A percentile compares a stretch with the other conserved stretches of the same genome.
Evolutionary conservation across 2,329 filamentous ascomycete genomes (phyloP).

Genomic region (Phialemoniopsis sp.): DNA sequence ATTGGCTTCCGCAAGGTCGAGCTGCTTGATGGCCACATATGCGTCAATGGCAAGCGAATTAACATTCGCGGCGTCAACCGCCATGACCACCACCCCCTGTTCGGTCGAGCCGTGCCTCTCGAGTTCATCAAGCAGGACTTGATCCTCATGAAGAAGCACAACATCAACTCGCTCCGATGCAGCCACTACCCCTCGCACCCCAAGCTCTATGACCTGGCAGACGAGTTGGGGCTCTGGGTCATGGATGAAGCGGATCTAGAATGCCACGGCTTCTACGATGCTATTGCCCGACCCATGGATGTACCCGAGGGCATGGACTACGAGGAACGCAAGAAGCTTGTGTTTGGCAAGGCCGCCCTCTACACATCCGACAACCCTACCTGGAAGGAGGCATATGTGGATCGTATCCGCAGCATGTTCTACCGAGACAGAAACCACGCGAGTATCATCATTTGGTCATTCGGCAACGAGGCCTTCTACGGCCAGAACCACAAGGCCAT

Average conservation of each 20-base stretch:
- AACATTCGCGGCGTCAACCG: conserved; percentile 62
- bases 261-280: conserved; percentile 50
- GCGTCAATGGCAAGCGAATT: conserved; percentile 59
- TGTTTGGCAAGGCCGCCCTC: conserved; percentile 47
- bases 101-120: conserved; percentile 58
- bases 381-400: conserved; percentile 63
- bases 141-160: conserved; percentile 64
- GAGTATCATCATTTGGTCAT: conserved; percentile 68
- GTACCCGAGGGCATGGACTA: conserved; percentile 55
- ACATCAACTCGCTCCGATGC: conserved; percentile 66
- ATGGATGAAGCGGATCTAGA: conserved; percentile 47
- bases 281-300: conserved; percentile 42
- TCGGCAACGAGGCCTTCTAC: conserved; percentile 72
- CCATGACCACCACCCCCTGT: conserved; percentile 65
- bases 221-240: conserved; percentile 63
- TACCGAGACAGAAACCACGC: conserved; percentile 68
- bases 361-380: conserved; percentile 58
- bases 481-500: conserved; percentile 65
- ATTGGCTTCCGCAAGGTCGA: conserved; percentile 64
- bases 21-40: conserved; percentile 54
- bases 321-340: conserved; percentile 54
- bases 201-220: conserved; percentile 53
- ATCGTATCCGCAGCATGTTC: conserved; percentile 61
- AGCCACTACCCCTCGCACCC: conserved; percentile 66
- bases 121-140: conserved; percentile 60